Evolutionary conservation across 164 flowering plant species (phyloP), one percentile per base, ranked within the genome.

Genomic region (Berberis vulgaris): DNA sequence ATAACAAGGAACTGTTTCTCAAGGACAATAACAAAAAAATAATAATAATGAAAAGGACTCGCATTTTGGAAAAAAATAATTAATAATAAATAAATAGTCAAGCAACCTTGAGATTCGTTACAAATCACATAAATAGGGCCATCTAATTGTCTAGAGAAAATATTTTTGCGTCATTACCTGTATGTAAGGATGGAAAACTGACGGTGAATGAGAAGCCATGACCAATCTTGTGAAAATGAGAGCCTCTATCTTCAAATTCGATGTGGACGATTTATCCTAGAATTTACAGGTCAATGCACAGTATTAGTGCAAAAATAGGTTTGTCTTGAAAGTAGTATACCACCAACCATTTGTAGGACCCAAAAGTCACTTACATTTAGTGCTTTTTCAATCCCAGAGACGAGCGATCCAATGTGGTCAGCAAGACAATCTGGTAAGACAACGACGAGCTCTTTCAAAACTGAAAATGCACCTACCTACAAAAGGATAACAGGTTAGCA

Each of bases 381-480:
- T 49, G 99, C 94, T 68, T 88, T 95, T 70, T 91, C 96, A 76
- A 91, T 91, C 71, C 99, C 97, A 65, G 96, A 83, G 68, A 90
- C 83, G 38, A 95, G 90, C 40, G 96, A 82, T 50, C 99, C 97
- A 75, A 95, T 83, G 62, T 91, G 96, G 53, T 91, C 99, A 6
- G 94, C 85, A 57, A 95, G 87, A 74, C 96, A 95, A 72, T 95
- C 89, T 40, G 99, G 99, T 80, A 95, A 77, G 70, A 95, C 97
- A 70, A 83, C 83, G 41, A 95, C 99, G 61, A 95, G 96, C 71
- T 95, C 99, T 79, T 84, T 95, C 68, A 95, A 67, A 63, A 95
- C 92, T 49, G 99, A 89, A 76, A 91, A 91, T 56, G 97, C 96
- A 68, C 97, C 97, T 81, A 95, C 94, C 99, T 91, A 83, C 73